phyloP scores from a whole-genome alignment of 805 yeast species.

The Wickerhamomyces bovis region DNA sequence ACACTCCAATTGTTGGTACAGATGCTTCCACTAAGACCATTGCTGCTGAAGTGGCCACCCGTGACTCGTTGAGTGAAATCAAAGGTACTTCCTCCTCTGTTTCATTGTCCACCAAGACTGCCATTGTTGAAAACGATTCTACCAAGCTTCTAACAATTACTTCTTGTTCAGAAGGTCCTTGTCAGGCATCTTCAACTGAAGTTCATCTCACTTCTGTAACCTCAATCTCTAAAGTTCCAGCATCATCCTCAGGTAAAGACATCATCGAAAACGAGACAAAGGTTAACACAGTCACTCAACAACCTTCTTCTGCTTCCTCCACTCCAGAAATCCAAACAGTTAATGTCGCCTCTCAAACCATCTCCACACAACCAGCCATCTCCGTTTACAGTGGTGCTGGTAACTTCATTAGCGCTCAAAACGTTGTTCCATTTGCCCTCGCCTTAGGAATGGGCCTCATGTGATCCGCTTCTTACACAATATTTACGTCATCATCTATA shows the following conservation, averaged over 20 bases:
- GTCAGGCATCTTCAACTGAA: background rate
- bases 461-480: background rate
- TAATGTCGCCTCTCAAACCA: background rate
- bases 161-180: background rate
- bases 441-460: background rate
- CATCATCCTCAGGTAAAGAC: background rate
- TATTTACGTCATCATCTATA: background rate
- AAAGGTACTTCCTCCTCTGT: background rate
- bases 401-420: background rate
- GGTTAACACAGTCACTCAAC: background rate
- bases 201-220: background rate
- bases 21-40: background rate
- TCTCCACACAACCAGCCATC: background rate
- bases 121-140: background rate
- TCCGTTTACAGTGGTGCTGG: background rate
- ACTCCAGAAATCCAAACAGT: background rate
- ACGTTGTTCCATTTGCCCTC: background rate
- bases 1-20: background rate
- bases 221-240: background rate
- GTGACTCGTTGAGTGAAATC: background rate
- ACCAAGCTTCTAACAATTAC: conserved; percentile 1
- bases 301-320: background rate
- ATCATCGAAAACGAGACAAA: background rate
- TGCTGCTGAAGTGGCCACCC: background rate
- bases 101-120: background rate